These are phyloP conservation scores for Sphaerostilbella broomeana DNA, from an alignment of 2,329 filamentous ascomycete species.

Conservation along the genomic window DNA sequence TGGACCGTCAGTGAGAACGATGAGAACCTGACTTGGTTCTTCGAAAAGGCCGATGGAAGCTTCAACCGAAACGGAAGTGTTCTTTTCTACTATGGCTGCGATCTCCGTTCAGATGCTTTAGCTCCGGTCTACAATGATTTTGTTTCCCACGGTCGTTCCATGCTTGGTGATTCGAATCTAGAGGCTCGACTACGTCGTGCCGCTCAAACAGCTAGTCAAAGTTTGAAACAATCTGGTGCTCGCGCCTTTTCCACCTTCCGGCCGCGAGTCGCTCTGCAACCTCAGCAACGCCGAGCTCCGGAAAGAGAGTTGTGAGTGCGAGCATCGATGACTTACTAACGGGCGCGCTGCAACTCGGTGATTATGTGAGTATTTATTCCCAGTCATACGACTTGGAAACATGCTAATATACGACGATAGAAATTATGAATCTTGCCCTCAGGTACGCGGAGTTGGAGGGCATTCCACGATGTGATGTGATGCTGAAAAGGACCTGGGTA, in stretches of 20 bases:
- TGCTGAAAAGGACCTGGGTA: not conserved
- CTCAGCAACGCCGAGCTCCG: conserved; percentile 87
- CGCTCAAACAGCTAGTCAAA: conserved; percentile 59
- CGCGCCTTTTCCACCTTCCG: conserved; percentile 16
- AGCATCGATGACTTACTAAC: conserved; percentile 93
- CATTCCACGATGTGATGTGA: conserved; percentile 53
- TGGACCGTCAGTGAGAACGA: conserved; percentile 97
- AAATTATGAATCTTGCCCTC: conserved; percentile 92
- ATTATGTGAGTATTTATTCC: conserved; percentile 58
- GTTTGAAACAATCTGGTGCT: conserved; percentile 28
- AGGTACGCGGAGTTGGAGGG: conserved; percentile 86
- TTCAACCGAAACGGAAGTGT: conserved; percentile 80
- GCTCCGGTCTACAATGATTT: conserved; percentile 81
- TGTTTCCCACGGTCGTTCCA: conserved; percentile 70
- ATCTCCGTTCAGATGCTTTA: conserved; percentile 68
- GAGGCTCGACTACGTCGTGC: conserved; percentile 78
- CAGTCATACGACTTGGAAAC: not conserved
- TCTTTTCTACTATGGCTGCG: conserved; percentile 93
- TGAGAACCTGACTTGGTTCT: conserved; percentile 97
- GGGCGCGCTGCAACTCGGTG: conserved; percentile 89
- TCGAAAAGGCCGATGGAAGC: conserved; percentile 92
- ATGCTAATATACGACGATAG: conserved; percentile 54
- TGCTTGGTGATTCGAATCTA: conserved; percentile 84
- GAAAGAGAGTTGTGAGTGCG: conserved; percentile 85
- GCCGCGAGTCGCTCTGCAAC: conserved; percentile 23